Conservation (phyloP, 2,329 filamentous ascomycete species). For the Sphaerostilbella broomeana region DNA sequence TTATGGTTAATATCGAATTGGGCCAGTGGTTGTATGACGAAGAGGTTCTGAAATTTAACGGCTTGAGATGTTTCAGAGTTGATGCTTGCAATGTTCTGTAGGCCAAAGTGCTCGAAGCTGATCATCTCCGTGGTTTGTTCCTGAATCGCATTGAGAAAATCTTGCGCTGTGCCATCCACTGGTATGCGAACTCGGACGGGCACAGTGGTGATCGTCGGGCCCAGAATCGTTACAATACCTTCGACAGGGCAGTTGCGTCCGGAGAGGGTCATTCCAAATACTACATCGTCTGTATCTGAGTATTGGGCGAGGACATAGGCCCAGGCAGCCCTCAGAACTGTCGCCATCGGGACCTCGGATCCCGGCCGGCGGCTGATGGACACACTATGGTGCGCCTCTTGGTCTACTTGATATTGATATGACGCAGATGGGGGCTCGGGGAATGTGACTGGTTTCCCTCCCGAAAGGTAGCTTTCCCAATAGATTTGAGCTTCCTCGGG, state of each 20-base stretch:
- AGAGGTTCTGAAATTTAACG: slow-evolving; percentile 20
- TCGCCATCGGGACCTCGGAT: not conserved
- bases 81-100: slow-evolving; percentile 15
- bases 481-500: not conserved
- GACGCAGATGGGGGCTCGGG: not conserved
- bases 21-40: slow-evolving; percentile 19
- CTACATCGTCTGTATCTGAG: slow-evolving; percentile 9
- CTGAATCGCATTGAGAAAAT: slow-evolving; percentile 14
- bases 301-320: slow-evolving; percentile 1
- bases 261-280: slow-evolving; percentile 22
- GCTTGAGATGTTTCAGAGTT: slow-evolving; percentile 13
- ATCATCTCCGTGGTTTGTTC: not conserved
- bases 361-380: not conserved
- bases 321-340: not conserved
- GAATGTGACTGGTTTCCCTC: not conserved
- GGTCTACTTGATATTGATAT: not conserved
- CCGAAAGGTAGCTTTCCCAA: slow-evolving; percentile 1
- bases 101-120: slow-evolving; percentile 16
- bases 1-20: too few species aligned
- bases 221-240: slow-evolving; percentile 21
- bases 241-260: slow-evolving; percentile 22
- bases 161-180: slow-evolving; percentile 2
- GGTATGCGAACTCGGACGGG: slow-evolving; percentile 19
- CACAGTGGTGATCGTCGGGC: slow-evolving; percentile 24
- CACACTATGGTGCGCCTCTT: not conserved